These are phyloP conservation scores for Stagonosporopsis cucurbitacearum DNA, from an alignment of 2,329 filamentous ascomycete genomes.

Conservation along the genomic window DNA sequence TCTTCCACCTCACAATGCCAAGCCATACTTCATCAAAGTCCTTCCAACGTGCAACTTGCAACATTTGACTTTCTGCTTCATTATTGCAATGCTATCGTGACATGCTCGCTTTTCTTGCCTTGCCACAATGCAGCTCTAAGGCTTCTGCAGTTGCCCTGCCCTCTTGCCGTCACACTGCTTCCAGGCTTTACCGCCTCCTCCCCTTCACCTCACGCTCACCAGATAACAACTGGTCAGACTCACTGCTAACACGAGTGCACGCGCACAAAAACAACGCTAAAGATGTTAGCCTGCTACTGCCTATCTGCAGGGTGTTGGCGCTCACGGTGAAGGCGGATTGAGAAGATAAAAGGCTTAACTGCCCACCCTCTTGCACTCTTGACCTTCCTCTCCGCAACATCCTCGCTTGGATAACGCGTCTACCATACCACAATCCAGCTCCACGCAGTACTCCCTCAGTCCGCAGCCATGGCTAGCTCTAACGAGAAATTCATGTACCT, in stretches of 20 bases:
- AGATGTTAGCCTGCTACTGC: slow-evolving; percentile 13
- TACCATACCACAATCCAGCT: background rate
- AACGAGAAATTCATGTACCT: slow-evolving; percentile 44
- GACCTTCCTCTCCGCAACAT: background rate
- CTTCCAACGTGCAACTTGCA: background rate
- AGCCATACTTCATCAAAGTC: background rate
- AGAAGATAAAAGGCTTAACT: slow-evolving; percentile 1
- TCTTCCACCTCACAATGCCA: background rate
- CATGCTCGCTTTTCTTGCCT: background rate
- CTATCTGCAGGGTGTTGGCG: slow-evolving; percentile 11
- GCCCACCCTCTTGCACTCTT: background rate
- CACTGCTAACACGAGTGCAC: background rate
- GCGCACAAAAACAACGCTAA: slow-evolving; percentile 3
- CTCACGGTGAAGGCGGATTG: slow-evolving; percentile 20
- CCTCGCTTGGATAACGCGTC: background rate
- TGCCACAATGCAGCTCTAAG: background rate
- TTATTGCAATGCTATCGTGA: background rate
- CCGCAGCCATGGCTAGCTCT: slow-evolving; percentile 35
- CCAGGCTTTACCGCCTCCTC: too few relatives aligned
- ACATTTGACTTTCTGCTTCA: background rate
- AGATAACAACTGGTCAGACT: background rate
- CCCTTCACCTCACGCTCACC: background rate
- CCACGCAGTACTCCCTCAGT: background rate
- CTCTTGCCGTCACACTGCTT: background rate
- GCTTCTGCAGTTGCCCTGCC: background rate